Evolutionary conservation across 495 filamentous ascomycete genomes (phyloP).

Genomic region (Cercophora scortea): DNA sequence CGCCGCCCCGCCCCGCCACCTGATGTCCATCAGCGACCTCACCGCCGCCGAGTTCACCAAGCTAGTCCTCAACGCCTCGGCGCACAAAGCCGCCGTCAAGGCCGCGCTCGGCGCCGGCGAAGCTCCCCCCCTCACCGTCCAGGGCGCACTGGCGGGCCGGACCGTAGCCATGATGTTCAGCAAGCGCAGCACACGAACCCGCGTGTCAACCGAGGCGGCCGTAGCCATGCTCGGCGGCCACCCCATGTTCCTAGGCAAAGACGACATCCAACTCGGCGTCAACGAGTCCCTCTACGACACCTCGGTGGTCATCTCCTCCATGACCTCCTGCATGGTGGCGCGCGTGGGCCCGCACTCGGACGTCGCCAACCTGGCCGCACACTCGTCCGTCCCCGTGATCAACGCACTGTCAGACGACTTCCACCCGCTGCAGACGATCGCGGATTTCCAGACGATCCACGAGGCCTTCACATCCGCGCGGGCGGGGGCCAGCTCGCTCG

Average conservation of each 20-base stretch:
- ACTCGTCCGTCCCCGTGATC: conserved; percentile 84
- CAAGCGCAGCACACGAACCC: conserved; percentile 87
- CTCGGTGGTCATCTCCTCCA: conserved; percentile 79
- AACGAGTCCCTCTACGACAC: conserved; percentile 93
- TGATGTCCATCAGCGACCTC: conserved; percentile 85
- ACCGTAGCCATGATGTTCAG: conserved; percentile 93
- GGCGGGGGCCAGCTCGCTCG: conserved; percentile 41
- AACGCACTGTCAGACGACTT: conserved; percentile 85
- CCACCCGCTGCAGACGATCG: conserved; percentile 87
- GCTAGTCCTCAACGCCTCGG: conserved; percentile 71
- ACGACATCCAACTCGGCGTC: conserved; percentile 91
- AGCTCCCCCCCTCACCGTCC: conserved; percentile 41
- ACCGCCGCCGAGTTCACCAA: conserved; percentile 68
- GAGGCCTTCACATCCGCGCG: conserved; percentile 54
- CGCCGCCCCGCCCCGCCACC: conserved; percentile 56
- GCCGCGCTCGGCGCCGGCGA: conserved; percentile 43
- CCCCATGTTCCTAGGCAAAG: conserved; percentile 90
- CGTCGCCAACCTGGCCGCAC: conserved; percentile 66
- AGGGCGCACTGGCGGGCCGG: conserved; percentile 50
- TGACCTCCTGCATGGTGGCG: conserved; percentile 85
- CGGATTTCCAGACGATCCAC: conserved; percentile 85
- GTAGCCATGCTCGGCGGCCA: conserved; percentile 78
- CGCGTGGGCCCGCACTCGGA: conserved; percentile 81
- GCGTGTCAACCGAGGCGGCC: conserved; percentile 86
- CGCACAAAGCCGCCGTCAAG: conserved; percentile 73